Evolutionary conservation across 2,329 filamentous ascomycete genomes (phyloP).

Genomic region (Myriosclerotinia scirpicola): DNA sequence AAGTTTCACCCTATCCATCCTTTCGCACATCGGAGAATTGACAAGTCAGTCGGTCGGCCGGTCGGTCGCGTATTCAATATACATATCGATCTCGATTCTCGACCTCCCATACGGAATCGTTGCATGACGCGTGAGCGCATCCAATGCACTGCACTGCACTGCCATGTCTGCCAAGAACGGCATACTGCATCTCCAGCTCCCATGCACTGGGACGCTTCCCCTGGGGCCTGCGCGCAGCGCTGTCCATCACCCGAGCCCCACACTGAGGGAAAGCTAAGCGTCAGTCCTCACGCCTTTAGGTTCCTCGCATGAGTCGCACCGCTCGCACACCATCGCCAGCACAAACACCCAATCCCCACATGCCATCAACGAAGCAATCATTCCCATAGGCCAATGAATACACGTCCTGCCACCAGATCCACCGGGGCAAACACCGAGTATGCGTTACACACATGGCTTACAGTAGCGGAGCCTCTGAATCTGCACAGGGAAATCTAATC

Average conservation of each 20-base stretch:
- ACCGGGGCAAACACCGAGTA: neutral
- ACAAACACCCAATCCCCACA: neutral
- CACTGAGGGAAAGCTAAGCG: too few species aligned
- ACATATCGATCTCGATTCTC: neutral
- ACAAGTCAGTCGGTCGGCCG: neutral
- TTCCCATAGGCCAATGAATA: too few species aligned
- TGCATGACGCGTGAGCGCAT: neutral
- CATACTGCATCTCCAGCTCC: constrained; percentile 5
- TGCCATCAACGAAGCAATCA: neutral
- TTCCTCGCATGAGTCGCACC: neutral
- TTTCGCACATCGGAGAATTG: constrained; percentile 2
- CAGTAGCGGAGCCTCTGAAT: neutral
- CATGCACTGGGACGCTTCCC: neutral
- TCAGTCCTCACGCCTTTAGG: neutral
- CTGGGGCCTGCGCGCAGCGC: neutral
- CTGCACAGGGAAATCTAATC: neutral
- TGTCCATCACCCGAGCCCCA: neutral
- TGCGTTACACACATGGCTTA: neutral
- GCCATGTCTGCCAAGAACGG: neutral
- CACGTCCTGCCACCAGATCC: too few species aligned
- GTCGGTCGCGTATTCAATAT: neutral
- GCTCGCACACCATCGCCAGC: neutral
- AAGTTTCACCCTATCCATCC: neutral
- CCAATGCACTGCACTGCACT: neutral
- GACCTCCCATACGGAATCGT: neutral